A percentile compares a stretch with the other conserved stretches of the same genome.
phyloP scores from a whole-genome alignment of 768 basidiomycete genomes.

The Chlorophyllum brunneum region DNA sequence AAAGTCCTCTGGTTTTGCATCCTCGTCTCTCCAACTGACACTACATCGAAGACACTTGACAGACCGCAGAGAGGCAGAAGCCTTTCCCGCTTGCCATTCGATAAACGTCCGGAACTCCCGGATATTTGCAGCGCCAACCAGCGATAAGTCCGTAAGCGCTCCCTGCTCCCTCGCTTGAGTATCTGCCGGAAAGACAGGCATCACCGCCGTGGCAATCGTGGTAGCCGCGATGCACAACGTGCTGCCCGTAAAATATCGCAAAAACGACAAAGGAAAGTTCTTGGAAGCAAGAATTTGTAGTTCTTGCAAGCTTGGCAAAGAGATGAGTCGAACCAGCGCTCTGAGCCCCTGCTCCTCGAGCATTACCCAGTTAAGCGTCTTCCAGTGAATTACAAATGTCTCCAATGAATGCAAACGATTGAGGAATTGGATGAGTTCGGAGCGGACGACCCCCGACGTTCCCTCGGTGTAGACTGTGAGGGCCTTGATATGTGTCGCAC shows the following conservation, averaged over 20 bases:
- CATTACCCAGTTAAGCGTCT: constrained; percentile 6
- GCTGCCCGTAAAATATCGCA: constrained; percentile 2
- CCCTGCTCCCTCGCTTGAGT: not conserved
- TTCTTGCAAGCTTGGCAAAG: constrained; percentile 3
- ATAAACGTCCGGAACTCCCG: constrained; percentile 4
- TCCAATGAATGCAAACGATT: constrained; percentile 1
- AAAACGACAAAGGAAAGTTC: constrained; percentile 6
- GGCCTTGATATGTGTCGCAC: not conserved
- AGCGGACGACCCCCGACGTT: not conserved
- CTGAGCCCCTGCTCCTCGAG: constrained; percentile 1
- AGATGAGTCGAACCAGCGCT: constrained; percentile 6
- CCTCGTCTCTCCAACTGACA: constrained; percentile 4
- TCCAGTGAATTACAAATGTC: constrained; percentile 11
- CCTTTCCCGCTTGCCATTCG: constrained; percentile 7
- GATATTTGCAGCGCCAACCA: constrained; percentile 7
- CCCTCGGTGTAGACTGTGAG: constrained; percentile 8
- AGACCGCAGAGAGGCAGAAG: not conserved
- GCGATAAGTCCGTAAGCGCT: constrained; percentile 1
- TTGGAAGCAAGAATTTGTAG: constrained; percentile 1
- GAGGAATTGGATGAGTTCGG: constrained; percentile 7
- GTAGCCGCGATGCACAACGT: constrained; percentile 4
- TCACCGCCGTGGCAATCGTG: constrained; percentile 2
- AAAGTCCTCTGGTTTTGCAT: constrained; percentile 30
- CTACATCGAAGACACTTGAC: constrained; percentile 8
- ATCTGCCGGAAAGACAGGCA: constrained; percentile 4